A percentile compares a stretch with the other conserved stretches of the same genome.
Conservation (phyloP, 768 basidiomycete genomes). For the Piloderma croceum region DNA sequence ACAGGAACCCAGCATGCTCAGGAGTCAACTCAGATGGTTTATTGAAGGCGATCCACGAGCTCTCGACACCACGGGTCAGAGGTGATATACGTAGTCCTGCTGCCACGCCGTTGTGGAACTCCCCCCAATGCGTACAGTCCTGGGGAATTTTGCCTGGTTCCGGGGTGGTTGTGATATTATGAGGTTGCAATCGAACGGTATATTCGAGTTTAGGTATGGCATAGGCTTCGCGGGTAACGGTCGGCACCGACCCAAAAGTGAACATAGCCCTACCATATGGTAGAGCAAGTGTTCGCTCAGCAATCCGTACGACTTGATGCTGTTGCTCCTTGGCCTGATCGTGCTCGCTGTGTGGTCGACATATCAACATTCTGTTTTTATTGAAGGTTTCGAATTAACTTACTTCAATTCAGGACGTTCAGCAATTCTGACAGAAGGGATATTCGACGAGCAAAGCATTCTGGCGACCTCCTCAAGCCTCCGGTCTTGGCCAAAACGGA, state of each 20-base stretch:
- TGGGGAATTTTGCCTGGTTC: conserved; percentile 67
- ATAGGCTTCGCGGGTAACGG: conserved; percentile 74
- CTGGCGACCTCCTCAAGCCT: conserved; percentile 87
- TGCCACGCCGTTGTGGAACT: conserved; percentile 96
- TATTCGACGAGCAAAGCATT: conserved; percentile 77
- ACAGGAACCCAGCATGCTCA: conserved; percentile 94
- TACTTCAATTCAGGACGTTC: conserved; percentile 71
- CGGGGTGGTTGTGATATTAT: conserved; percentile 56
- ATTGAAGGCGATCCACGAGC: conserved; percentile 95
- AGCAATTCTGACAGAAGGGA: conserved; percentile 56
- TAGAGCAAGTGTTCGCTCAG: conserved; percentile 84
- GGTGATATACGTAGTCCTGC: conserved; percentile 82
- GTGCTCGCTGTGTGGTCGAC: conserved; percentile 55
- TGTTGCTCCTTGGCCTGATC: conserved; percentile 87
- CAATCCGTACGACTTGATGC: conserved; percentile 69
- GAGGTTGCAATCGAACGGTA: conserved; percentile 66
- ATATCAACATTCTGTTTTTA: conserved; percentile 1
- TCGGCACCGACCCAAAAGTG: conserved; percentile 77
- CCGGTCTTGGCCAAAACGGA: conserved; percentile 87
- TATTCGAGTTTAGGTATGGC: conserved; percentile 76
- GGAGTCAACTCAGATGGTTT: conserved; percentile 86
- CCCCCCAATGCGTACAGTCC: conserved; percentile 86
- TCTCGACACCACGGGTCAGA: conserved; percentile 70
- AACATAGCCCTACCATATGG: conserved; percentile 90
- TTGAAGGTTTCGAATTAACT: conserved; percentile 24